Conservation (phyloP, 2,329 filamentous ascomycete genomes). For the Leptographium flavum region DNA sequence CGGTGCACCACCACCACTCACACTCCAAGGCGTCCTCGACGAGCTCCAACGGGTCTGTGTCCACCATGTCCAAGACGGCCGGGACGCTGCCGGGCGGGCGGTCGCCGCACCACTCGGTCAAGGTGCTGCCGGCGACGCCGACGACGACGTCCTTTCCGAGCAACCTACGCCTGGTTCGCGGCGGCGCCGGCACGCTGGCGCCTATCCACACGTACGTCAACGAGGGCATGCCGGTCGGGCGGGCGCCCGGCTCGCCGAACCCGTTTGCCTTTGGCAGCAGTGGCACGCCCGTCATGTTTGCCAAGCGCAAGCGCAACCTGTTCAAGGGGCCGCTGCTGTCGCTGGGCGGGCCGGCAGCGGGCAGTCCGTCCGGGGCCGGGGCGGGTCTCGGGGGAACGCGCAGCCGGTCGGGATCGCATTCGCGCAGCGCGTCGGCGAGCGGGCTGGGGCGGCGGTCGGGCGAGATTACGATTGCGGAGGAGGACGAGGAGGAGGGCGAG, state of each 20-base stretch:
- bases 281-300: slow-evolving; percentile 48
- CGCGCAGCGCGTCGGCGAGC: slow-evolving; percentile 45
- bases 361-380: no score
- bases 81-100: slow-evolving; percentile 46
- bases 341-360: slow-evolving; percentile 25
- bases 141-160: slow-evolving; percentile 62
- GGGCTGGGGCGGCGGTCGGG: slow-evolving; percentile 53
- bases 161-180: slow-evolving; percentile 71
- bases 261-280: slow-evolving; percentile 34
- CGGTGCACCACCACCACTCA: slow-evolving; percentile 70
- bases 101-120: slow-evolving; percentile 80
- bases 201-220: slow-evolving; percentile 40
- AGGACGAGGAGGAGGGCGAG: slow-evolving; percentile 35
- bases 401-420: slow-evolving; percentile 24
- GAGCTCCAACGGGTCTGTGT: slow-evolving; percentile 64
- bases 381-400: slow-evolving; percentile 23
- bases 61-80: slow-evolving; percentile 54
- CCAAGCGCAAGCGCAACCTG: slow-evolving; percentile 64
- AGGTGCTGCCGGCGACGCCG: slow-evolving; percentile 86
- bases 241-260: slow-evolving; percentile 35
- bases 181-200: slow-evolving; percentile 17
- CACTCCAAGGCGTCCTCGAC: slow-evolving; percentile 93
- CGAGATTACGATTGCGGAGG: slow-evolving; percentile 60
- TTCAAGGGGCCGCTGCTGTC: slow-evolving; percentile 69
- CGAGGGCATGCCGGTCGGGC: slow-evolving; percentile 35